These are phyloP conservation scores for Aphanocladium album DNA, from an alignment of 2,329 filamentous ascomycete genomes.

Conservation along the genomic window DNA sequence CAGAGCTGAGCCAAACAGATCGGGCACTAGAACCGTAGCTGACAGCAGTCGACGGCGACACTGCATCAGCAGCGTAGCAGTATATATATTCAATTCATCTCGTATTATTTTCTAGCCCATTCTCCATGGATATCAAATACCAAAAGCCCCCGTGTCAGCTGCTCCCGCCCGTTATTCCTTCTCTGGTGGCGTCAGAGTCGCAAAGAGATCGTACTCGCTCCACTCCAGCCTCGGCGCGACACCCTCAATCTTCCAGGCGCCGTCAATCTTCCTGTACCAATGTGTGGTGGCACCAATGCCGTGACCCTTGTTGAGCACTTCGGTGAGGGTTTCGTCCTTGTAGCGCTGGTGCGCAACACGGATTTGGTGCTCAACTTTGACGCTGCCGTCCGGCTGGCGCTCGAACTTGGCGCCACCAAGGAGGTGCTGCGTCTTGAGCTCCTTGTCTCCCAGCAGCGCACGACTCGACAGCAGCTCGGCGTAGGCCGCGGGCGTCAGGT, in stretches of 20 bases:
- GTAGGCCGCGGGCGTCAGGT: slow-evolving; percentile 13
- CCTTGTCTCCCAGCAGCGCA: slow-evolving; percentile 51
- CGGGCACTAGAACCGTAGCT: no score
- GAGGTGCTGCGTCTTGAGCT: slow-evolving; percentile 61
- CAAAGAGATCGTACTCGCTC: slow-evolving; percentile 44
- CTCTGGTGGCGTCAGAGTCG: slow-evolving; percentile 8
- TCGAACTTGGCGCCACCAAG: slow-evolving; percentile 57
- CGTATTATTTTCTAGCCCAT: no score
- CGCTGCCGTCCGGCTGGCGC: slow-evolving; percentile 50
- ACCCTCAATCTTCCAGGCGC: slow-evolving; percentile 57
- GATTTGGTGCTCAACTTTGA: slow-evolving; percentile 56
- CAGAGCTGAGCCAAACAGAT: no score
- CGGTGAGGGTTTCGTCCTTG: slow-evolving; percentile 40
- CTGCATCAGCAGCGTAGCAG: no score
- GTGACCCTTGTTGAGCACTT: slow-evolving; percentile 55
- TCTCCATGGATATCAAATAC: no score
- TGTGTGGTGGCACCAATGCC: slow-evolving; percentile 55
- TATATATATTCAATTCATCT: no score
- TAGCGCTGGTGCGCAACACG: slow-evolving; percentile 59
- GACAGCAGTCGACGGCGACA: no score
- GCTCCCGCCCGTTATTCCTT: not conserved
- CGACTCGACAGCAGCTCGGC: slow-evolving; percentile 7
- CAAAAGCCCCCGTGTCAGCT: no score
- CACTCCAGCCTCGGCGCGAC: slow-evolving; percentile 51
- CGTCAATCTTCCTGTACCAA: slow-evolving; percentile 53